These are phyloP conservation scores for Kodamaea kaohsiungensis DNA, from an alignment of 805 yeast genomes.

Conservation along the genomic window DNA sequence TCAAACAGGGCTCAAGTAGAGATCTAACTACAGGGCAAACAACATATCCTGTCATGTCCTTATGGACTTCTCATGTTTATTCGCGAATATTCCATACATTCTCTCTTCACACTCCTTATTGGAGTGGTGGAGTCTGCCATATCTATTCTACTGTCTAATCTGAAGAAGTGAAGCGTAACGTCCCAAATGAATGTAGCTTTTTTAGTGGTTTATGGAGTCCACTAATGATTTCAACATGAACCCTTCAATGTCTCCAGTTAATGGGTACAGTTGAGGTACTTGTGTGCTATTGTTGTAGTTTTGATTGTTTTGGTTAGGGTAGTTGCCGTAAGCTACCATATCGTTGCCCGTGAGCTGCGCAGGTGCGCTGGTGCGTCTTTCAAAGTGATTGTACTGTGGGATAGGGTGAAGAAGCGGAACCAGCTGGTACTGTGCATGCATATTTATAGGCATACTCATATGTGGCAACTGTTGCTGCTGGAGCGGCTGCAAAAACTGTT, in stretches of 20 bases:
- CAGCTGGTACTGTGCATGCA: not conserved
- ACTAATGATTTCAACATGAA: conserved; percentile 42
- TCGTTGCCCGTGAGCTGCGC: not conserved
- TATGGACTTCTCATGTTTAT: not conserved
- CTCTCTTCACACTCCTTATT: not conserved
- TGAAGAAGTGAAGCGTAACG: conserved; percentile 1
- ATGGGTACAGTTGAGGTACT: conserved; percentile 2
- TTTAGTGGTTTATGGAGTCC: conserved; percentile 39
- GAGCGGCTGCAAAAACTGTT: conserved; percentile 1
- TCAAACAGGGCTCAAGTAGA: too few species aligned
- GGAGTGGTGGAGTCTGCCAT: not conserved
- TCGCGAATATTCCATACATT: not conserved
- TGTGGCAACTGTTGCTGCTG: conserved; percentile 1
- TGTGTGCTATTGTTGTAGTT: not conserved
- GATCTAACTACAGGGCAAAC: too few species aligned
- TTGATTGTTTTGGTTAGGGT: conserved; percentile 1
- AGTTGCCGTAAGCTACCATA: not conserved
- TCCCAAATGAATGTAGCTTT: not conserved
- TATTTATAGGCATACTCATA: not conserved
- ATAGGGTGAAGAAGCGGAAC: not conserved
- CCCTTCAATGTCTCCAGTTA: conserved; percentile 17
- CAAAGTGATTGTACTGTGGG: conserved; percentile 1
- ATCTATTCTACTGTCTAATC: conserved; percentile 2
- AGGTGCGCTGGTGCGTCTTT: conserved; percentile 5
- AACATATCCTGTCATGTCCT: not conserved